phyloP scores from a whole-genome alignment of 148 eudicot species.

The Persicaria maculosa region DNA sequence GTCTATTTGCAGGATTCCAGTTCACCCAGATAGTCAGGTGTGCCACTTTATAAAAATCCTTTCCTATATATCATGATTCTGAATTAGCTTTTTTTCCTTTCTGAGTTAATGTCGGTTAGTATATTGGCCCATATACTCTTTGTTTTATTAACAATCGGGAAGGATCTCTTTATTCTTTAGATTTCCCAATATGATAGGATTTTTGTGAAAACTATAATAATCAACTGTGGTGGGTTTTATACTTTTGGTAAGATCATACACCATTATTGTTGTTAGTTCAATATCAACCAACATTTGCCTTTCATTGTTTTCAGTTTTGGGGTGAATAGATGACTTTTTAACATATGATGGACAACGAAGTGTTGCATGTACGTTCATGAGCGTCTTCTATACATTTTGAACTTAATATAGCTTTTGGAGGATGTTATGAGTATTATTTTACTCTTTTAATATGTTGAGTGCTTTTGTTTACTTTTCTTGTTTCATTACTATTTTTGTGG shows the following conservation, averaged over 20 bases:
- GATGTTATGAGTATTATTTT: no score
- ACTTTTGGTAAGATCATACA: background rate
- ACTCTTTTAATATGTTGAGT: background rate
- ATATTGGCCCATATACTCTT: background rate
- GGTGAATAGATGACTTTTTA: background rate
- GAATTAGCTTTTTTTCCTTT: background rate
- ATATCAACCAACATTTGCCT: background rate
- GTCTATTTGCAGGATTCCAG: slow-evolving; percentile 46
- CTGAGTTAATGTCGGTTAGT: background rate
- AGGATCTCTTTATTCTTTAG: no score
- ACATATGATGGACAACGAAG: background rate
- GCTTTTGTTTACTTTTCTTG: background rate
- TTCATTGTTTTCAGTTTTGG: background rate
- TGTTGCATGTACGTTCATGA: background rate
- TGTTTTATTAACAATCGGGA: background rate
- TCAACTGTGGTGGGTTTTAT: background rate
- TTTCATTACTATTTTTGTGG: background rate
- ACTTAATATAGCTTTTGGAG: background rate
- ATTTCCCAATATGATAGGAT: background rate
- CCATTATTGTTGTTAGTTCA: background rate
- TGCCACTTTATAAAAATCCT: slow-evolving; percentile 15
- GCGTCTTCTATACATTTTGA: background rate
- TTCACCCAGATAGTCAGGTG: slow-evolving; percentile 48
- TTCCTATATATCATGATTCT: no score
- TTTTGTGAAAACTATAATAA: background rate